These are phyloP conservation scores for Plasmodium gallinaceum DNA, from an alignment of 169 alveolate genomes.

Conservation along the genomic window DNA sequence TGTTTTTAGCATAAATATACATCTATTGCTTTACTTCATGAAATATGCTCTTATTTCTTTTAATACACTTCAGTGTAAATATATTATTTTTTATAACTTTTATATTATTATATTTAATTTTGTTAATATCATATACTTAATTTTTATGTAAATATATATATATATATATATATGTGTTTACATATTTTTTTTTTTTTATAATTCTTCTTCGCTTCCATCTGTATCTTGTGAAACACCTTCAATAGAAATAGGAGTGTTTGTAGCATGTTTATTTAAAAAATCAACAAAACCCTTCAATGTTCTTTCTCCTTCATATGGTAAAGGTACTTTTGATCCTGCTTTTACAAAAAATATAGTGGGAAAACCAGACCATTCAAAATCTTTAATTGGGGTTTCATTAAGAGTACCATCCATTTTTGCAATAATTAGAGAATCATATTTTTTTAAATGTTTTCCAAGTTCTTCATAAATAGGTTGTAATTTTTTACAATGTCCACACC, in stretches of 20 bases:
- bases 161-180: slow-evolving; percentile 5
- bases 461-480: slow-evolving; percentile 83
- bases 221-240: slow-evolving; percentile 38
- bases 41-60: too few species aligned
- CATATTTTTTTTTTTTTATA: slow-evolving; percentile 17
- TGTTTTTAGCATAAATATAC: too few species aligned
- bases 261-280: slow-evolving; percentile 81
- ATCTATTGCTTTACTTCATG: too few species aligned
- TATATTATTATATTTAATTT: too few species aligned
- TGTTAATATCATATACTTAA: too few species aligned
- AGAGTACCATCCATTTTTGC: slow-evolving; percentile 86
- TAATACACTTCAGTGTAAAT: slow-evolving; percentile 7
- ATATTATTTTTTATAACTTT: too few species aligned
- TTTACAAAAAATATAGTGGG: slow-evolving; percentile 85
- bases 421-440: slow-evolving; percentile 80
- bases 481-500: slow-evolving; percentile 87
- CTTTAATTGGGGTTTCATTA: slow-evolving; percentile 84
- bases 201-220: slow-evolving; percentile 41
- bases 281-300: slow-evolving; percentile 81
- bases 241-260: slow-evolving; percentile 62
- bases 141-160: slow-evolving; percentile 9
- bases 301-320: slow-evolving; percentile 84
- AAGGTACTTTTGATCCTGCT: slow-evolving; percentile 81
- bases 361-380: slow-evolving; percentile 85
- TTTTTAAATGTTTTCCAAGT: slow-evolving; percentile 80